phyloP scores from a whole-genome alignment of 257 asterid genomes.

The Nicotiana benthamiana region DNA sequence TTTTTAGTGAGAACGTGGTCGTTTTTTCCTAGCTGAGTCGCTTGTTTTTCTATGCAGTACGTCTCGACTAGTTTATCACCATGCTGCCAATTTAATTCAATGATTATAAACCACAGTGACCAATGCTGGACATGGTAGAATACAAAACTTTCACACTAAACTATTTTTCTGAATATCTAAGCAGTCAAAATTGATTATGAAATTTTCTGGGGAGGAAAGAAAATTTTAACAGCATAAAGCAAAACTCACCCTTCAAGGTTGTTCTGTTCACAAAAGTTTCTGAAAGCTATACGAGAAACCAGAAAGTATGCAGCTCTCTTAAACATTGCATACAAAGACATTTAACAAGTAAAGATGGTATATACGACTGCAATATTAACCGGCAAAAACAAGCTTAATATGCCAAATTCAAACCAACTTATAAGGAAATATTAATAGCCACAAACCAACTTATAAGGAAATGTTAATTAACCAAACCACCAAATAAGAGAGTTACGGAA shows the following conservation, averaged over 20 bases:
- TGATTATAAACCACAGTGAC: not conserved
- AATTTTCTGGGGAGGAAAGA: not conserved
- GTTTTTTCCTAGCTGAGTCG: too few species aligned
- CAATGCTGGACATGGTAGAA: not conserved
- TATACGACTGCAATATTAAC: too few species aligned
- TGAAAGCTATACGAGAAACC: conserved; percentile 27
- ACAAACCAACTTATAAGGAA: not conserved
- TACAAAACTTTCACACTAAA: not conserved
- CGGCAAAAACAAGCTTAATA: too few species aligned
- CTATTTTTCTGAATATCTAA: not conserved
- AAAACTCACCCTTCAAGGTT: conserved; percentile 30
- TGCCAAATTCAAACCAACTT: too few species aligned
- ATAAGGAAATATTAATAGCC: too few species aligned
- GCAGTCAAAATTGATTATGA: not conserved
- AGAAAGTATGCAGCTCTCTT: too few species aligned
- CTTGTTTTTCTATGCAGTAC: not conserved
- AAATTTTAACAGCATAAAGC: not conserved
- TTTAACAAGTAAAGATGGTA: too few species aligned
- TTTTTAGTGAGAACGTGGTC: too few species aligned
- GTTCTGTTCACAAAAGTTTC: conserved; percentile 22
- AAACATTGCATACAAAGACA: too few species aligned
- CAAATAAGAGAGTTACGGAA: not conserved
- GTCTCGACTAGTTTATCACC: not conserved
- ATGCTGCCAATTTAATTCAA: not conserved
- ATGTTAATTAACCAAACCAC: not conserved